Conservation (phyloP, 257 asterid genomes). For the Lithospermum erythrorhizon region DNA sequence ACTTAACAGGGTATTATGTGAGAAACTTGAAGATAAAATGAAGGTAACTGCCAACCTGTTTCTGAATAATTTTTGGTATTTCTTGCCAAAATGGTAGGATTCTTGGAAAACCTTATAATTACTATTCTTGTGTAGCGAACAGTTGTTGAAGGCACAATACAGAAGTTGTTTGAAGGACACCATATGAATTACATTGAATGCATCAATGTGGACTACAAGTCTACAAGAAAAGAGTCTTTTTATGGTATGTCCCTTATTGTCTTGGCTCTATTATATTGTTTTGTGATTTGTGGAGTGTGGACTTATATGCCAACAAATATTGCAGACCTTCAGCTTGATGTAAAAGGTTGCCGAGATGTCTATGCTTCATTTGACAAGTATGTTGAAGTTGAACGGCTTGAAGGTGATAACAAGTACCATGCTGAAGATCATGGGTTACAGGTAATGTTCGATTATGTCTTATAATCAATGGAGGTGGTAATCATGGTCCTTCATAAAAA, state of each 20-base stretch:
- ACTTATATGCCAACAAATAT: slow-evolving; percentile 8
- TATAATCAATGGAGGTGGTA: too few relatives aligned
- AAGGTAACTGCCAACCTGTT: slow-evolving; percentile 30
- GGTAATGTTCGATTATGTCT: slow-evolving; percentile 21
- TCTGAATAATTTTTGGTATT: slow-evolving; percentile 1
- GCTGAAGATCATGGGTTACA: slow-evolving; percentile 77
- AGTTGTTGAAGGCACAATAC: slow-evolving; percentile 82
- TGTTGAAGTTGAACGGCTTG: slow-evolving; percentile 81
- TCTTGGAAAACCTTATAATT: not conserved
- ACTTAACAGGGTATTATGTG: slow-evolving; percentile 75
- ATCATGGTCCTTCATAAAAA: too few relatives aligned
- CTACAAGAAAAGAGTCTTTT: slow-evolving; percentile 80
- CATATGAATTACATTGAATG: slow-evolving; percentile 84
- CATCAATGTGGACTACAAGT: slow-evolving; percentile 68
- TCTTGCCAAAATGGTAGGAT: not conserved
- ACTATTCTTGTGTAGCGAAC: slow-evolving; percentile 45
- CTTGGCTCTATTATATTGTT: not conserved
- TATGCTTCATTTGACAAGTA: slow-evolving; percentile 85
- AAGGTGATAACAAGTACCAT: slow-evolving; percentile 77
- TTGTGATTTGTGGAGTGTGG: slow-evolving; percentile 3
- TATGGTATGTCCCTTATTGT: slow-evolving; percentile 35
- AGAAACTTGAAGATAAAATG: slow-evolving; percentile 88
- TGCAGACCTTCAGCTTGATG: slow-evolving; percentile 84
- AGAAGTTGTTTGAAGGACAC: slow-evolving; percentile 79
- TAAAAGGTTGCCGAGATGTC: slow-evolving; percentile 74